These are phyloP conservation scores for Huntiella abstrusa DNA, from an alignment of 2,329 filamentous ascomycete genomes.

Conservation along the genomic window DNA sequence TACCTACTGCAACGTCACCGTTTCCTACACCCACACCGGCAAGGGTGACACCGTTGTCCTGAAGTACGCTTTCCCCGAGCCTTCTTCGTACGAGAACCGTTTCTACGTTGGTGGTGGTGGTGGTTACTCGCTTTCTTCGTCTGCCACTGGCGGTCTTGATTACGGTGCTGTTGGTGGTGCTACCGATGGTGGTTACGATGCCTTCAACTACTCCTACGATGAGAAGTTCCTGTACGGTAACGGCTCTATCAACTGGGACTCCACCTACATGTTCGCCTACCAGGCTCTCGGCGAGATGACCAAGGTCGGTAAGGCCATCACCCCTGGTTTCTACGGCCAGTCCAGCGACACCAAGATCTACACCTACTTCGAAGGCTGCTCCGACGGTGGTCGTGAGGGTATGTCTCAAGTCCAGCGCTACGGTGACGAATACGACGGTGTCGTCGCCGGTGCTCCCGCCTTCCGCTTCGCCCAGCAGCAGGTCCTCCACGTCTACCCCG, in stretches of 20 bases:
- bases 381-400: slow-evolving; percentile 39
- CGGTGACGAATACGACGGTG: slow-evolving; percentile 38
- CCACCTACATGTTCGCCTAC: slow-evolving; percentile 19
- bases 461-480: slow-evolving; percentile 6
- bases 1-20: slow-evolving; percentile 13
- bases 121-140: slow-evolving; percentile 10
- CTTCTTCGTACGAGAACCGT: slow-evolving; percentile 11
- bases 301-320: slow-evolving; percentile 28
- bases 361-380: slow-evolving; percentile 41
- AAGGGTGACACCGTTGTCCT: slow-evolving; percentile 11
- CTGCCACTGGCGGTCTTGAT: not conserved
- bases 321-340: slow-evolving; percentile 27
- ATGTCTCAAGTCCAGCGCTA: slow-evolving; percentile 32
- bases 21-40: slow-evolving; percentile 11
- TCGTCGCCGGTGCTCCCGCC: slow-evolving; percentile 28
- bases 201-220: slow-evolving; percentile 8
- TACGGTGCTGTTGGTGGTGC: slow-evolving; percentile 13
- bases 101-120: slow-evolving; percentile 12
- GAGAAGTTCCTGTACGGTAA: slow-evolving; percentile 4
- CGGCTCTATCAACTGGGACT: slow-evolving; percentile 13
- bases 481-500: slow-evolving; percentile 17
- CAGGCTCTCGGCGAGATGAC: slow-evolving; percentile 27
- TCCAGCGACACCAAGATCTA: slow-evolving; percentile 17
- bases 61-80: slow-evolving; percentile 12
- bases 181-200: slow-evolving; percentile 15